Evolutionary conservation across 495 filamentous ascomycete species (phyloP).

Genomic region (Tuber microsphaerosporum): DNA sequence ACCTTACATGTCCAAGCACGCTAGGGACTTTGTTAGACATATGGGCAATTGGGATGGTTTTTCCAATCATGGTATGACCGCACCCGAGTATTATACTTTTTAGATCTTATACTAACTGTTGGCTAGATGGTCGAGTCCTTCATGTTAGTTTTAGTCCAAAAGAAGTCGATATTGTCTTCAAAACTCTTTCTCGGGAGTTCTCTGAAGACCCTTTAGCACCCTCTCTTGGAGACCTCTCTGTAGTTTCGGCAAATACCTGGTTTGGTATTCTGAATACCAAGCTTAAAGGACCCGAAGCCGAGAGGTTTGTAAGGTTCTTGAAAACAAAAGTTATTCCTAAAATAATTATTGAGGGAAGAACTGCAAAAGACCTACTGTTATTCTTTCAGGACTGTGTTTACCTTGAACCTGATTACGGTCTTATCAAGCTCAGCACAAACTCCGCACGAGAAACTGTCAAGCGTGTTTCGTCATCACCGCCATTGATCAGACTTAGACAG

Average conservation of each 20-base stretch:
- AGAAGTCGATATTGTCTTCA: slow-evolving; percentile 11
- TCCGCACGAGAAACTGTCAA: slow-evolving; percentile 17
- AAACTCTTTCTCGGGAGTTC: slow-evolving; percentile 2
- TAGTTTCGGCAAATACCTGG: background rate
- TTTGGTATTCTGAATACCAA: background rate
- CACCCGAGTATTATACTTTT: background rate
- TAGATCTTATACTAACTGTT: background rate
- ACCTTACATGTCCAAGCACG: slow-evolving; percentile 21
- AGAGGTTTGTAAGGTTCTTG: background rate
- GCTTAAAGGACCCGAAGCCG: background rate
- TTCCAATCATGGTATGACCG: slow-evolving; percentile 13
- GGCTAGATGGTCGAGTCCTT: slow-evolving; percentile 19
- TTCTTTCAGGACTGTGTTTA: background rate
- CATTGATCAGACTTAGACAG: background rate
- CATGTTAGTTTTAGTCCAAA: slow-evolving; percentile 29
- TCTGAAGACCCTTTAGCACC: background rate
- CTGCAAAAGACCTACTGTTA: background rate
- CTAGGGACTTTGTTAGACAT: slow-evolving; percentile 10
- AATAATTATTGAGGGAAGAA: background rate
- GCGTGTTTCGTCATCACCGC: slow-evolving; percentile 4
- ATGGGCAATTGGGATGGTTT: slow-evolving; percentile 12
- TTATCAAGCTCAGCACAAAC: background rate
- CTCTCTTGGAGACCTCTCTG: slow-evolving; percentile 13
- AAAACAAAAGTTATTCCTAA: background rate
- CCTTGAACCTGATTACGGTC: slow-evolving; percentile 7